Conservation (phyloP, 2,329 filamentous ascomycete genomes). For the Fusarium acutatum region DNA sequence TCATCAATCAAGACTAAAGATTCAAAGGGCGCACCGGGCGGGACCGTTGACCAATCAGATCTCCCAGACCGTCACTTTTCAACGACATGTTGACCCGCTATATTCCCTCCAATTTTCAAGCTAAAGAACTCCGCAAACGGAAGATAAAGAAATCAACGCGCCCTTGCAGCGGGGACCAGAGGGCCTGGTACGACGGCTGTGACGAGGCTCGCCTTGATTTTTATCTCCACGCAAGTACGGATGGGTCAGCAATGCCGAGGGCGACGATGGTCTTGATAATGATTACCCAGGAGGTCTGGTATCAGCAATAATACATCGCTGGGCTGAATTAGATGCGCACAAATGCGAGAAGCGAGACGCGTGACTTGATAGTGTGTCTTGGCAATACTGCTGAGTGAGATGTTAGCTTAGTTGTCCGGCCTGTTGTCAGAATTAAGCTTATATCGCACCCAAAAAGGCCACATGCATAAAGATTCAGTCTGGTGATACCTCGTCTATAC, state of each 20-base stretch:
- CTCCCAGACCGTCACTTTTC: not conserved
- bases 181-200: not conserved
- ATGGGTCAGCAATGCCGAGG: not conserved
- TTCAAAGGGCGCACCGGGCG: constrained; percentile 4
- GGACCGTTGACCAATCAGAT: not conserved
- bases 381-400: not conserved
- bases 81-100: not conserved
- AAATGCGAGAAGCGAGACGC: not conserved
- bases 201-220: too few species aligned
- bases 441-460: not conserved
- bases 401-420: not conserved
- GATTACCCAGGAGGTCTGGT: not conserved
- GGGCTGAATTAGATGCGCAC: not conserved
- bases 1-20: not conserved
- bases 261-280: not conserved
- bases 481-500: too few species aligned
- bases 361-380: not conserved
- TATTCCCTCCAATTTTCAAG: not conserved
- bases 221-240: too few species aligned
- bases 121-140: not conserved
- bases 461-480: too few species aligned
- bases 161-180: not conserved
- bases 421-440: not conserved
- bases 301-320: not conserved
- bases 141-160: not conserved